Conservation (phyloP, 2,329 filamentous ascomycete genomes). For the Fusarium chuoi region DNA sequence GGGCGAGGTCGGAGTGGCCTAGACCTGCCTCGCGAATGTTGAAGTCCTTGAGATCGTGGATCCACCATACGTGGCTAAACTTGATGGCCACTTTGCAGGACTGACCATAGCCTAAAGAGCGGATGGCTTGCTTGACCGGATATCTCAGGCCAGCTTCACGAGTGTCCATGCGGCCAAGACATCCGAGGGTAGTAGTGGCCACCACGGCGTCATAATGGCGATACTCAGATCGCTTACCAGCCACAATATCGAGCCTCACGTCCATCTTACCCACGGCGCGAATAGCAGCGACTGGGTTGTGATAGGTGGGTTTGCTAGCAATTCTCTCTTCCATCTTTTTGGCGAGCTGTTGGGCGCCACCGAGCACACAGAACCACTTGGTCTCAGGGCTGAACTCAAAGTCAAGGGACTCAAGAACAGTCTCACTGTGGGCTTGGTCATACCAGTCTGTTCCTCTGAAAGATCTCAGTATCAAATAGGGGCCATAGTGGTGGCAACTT, state of each 20-base stretch:
- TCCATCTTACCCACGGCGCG: background rate
- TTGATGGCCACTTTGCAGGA: conserved; percentile 16
- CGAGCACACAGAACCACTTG: conserved; percentile 14
- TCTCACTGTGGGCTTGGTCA: conserved; percentile 7
- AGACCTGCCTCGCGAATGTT: conserved; percentile 3
- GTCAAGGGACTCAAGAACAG: conserved; percentile 9
- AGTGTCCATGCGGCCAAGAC: background rate
- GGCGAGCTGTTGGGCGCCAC: conserved; percentile 7
- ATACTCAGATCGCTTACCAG: background rate
- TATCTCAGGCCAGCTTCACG: conserved; percentile 1
- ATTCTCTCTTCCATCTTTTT: background rate
- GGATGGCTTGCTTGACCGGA: conserved; percentile 14
- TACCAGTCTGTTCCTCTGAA: conserved; percentile 14
- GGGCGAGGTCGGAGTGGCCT: background rate
- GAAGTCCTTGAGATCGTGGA: background rate
- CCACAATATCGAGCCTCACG: background rate
- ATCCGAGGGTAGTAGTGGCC: conserved; percentile 3
- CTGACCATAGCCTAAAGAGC: conserved; percentile 2
- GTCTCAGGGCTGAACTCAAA: background rate
- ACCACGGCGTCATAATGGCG: background rate
- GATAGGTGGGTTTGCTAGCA: background rate
- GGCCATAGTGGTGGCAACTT: fast-evolving
- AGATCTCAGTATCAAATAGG: background rate
- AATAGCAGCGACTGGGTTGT: background rate
- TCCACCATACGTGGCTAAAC: conserved; percentile 11